Percentiles rank a stretch among this genome's conserved stretches.
Conservation (phyloP, 257 asterid species). For the Solanum sejunctum region DNA sequence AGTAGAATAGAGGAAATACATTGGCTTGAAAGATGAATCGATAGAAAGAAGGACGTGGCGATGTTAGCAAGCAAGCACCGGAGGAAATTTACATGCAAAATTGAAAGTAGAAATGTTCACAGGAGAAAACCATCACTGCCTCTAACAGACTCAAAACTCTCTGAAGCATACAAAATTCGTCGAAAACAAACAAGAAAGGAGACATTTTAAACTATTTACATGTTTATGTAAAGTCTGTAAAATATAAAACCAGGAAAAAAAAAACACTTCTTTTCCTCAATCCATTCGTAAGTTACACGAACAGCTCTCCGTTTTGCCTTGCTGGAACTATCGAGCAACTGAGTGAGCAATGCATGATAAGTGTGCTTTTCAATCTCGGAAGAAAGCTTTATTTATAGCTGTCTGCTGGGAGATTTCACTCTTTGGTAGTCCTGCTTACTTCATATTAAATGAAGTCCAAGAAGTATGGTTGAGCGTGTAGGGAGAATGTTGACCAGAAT, state of each 20-base stretch:
- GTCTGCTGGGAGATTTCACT: slow-evolving; percentile 29
- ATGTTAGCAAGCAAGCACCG: neutral
- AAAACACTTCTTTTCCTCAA: neutral
- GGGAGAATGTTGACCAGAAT: slow-evolving; percentile 51
- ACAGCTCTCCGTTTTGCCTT: neutral
- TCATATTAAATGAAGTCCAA: slow-evolving; percentile 36
- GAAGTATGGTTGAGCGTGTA: slow-evolving; percentile 38
- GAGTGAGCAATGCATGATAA: neutral
- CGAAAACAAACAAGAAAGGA: neutral
- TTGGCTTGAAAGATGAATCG: neutral
- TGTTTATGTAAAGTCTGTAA: slow-evolving; percentile 9
- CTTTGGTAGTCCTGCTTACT: slow-evolving; percentile 15
- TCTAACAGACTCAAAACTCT: neutral
- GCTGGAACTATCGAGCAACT: neutral
- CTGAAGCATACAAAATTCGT: neutral
- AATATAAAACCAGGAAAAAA: neutral
- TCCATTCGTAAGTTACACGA: neutral
- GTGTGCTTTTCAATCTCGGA: slow-evolving; percentile 4
- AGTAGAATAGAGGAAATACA: neutral
- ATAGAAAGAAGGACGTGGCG: neutral
- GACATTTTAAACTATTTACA: neutral
- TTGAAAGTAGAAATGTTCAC: neutral
- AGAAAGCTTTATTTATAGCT: slow-evolving; percentile 5
- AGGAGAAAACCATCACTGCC: neutral
- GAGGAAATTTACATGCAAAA: neutral